These are phyloP conservation scores for Syzygium aqueum DNA, from an alignment of 345 rosid species.

Conservation along the genomic window DNA sequence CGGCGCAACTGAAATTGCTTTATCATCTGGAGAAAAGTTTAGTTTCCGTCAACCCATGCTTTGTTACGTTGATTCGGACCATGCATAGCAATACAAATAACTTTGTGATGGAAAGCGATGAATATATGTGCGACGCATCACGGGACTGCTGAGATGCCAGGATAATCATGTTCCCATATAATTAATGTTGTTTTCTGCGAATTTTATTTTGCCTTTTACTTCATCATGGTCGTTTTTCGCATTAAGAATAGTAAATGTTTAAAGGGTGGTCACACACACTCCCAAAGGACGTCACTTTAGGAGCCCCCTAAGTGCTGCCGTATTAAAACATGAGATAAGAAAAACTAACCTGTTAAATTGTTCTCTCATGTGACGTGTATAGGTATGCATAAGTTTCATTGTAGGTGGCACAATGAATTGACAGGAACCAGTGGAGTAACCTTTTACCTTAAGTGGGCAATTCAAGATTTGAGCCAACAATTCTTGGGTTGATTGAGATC, in stretches of 20 bases:
- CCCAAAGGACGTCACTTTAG: background rate
- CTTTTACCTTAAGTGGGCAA: background rate
- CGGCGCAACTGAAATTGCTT: background rate
- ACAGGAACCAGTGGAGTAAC: background rate
- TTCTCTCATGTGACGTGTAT: background rate
- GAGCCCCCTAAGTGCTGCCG: background rate
- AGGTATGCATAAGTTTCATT: background rate
- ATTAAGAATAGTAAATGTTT: background rate
- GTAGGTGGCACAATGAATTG: background rate
- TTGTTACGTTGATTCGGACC: background rate
- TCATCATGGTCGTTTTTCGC: background rate
- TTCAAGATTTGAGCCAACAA: background rate
- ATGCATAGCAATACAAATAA: background rate
- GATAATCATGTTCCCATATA: background rate
- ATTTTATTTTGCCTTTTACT: background rate
- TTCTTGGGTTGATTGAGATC: background rate
- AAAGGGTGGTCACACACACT: background rate
- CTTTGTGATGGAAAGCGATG: background rate
- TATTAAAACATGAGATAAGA: background rate
- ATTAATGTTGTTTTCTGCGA: background rate
- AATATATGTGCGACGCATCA: background rate
- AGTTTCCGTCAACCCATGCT: background rate
- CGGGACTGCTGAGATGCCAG: background rate
- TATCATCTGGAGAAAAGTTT: background rate
- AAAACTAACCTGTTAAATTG: background rate